Evolutionary conservation across 176 grass and related monocot genomes (phyloP).

Genomic region (Miscanthus lutarioriparius): DNA sequence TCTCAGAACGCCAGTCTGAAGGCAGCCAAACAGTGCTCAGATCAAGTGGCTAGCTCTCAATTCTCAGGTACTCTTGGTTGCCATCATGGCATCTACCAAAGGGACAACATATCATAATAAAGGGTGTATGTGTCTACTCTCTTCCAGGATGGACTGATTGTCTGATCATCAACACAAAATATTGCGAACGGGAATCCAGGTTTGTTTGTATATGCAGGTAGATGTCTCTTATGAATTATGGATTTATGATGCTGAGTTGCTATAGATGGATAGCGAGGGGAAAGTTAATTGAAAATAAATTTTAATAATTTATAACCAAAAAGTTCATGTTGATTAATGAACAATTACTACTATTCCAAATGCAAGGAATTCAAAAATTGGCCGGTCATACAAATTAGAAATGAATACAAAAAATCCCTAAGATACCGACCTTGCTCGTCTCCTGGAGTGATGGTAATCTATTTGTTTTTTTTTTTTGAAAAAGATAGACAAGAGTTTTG

Average conservation of each 20-base stretch:
- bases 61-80: slow-evolving; percentile 25
- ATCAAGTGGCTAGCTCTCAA: neutral
- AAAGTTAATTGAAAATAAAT: neutral
- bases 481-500: neutral
- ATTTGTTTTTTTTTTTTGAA: too few relatives aligned
- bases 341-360: neutral
- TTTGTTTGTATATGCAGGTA: slow-evolving; percentile 38
- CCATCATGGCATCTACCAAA: slow-evolving; percentile 46
- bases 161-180: slow-evolving; percentile 24
- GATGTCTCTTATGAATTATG: neutral
- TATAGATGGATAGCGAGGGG: neutral
- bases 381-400: neutral
- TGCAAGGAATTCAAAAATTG: neutral
- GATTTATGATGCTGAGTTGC: neutral
- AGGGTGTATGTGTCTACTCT: slow-evolving; percentile 4
- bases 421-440: slow-evolving; percentile 6
- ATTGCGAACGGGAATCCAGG: slow-evolving; percentile 25
- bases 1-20: slow-evolving; percentile 28
- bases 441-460: neutral
- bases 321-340: neutral
- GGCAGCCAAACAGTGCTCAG: slow-evolving; percentile 16
- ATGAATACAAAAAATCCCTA: slow-evolving; percentile 2
- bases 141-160: slow-evolving; percentile 21
- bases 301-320: neutral
- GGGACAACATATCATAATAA: slow-evolving; percentile 30